Conservation (phyloP, 2,329 filamentous ascomycete genomes). For the Pezizomycotina sp. region DNA sequence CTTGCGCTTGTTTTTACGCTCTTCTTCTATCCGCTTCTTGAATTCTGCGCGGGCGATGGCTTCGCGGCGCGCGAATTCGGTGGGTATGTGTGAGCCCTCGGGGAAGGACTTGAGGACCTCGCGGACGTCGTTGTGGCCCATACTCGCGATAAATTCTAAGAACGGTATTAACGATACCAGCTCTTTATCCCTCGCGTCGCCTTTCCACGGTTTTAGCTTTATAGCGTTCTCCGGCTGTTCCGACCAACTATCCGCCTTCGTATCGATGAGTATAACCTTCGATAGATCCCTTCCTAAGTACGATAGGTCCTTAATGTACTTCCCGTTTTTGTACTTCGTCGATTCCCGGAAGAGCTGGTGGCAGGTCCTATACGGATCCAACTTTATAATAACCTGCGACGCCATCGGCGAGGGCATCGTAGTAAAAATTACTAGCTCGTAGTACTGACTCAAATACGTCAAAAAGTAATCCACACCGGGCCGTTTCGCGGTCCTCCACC, state of each 20-base stretch:
- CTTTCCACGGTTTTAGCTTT: constrained; percentile 75
- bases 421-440: constrained; percentile 92
- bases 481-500: constrained; percentile 87
- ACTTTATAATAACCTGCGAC: constrained; percentile 75
- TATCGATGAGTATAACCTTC: constrained; percentile 91
- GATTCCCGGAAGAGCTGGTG: constrained; percentile 92
- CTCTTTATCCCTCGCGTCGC: constrained; percentile 64
- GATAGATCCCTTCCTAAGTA: constrained; percentile 92
- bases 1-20: constrained; percentile 44
- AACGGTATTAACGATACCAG: constrained; percentile 85
- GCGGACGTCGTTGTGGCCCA: constrained; percentile 78
- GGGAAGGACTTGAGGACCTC: constrained; percentile 66
- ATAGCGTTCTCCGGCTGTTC: constrained; percentile 95
- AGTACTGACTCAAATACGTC: constrained; percentile 92
- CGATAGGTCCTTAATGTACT: constrained; percentile 96
- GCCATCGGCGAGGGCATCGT: constrained; percentile 68
- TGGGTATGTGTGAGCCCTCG: constrained; percentile 72
- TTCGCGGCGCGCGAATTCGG: constrained; percentile 78
- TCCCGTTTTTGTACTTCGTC: constrained; percentile 90
- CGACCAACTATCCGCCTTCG: constrained; percentile 61
- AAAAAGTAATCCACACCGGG: constrained; percentile 95
- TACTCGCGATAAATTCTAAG: constrained; percentile 90
- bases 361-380: constrained; percentile 74
- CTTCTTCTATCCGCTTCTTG: constrained; percentile 55
- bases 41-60: constrained; percentile 72